Evolutionary conservation across 2,329 filamentous ascomycete genomes (phyloP), one percentile per base, ranked within the genome.

Genomic region (Nigrospora osmanthi): DNA sequence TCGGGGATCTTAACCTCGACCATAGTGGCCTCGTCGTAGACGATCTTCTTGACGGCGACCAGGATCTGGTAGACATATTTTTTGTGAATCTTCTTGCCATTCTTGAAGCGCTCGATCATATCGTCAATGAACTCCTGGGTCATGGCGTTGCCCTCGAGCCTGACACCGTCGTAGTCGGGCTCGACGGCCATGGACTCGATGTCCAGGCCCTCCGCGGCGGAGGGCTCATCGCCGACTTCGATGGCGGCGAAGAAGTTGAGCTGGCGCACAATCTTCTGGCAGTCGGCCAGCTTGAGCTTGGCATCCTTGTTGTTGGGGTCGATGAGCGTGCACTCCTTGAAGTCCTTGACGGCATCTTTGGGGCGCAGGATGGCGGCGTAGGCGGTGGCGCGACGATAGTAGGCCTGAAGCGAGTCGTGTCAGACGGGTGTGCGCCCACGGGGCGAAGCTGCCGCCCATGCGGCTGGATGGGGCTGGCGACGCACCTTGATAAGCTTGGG

Each of bases 1-100:
- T 87, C 70, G 6, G 85, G 80, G 44, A 98, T 81, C 41, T 87
- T 80, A 61, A 93, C 79, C 69, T 98, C 93, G 23, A 96, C 90
- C 93, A 98, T 96, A 23, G 93, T 98, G 14, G 91, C 78, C 69
- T 98, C 93, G 43, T 89, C 82, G 63, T 91, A 90, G 38, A 95
- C 84, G 47, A 98, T 78, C 51, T 95, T 84, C 72, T 87, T 89
- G 56, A 94, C 87, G 6, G 87, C 87, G 56, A 96, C 71, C 57
- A 98, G 78, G 60, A 98, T 98, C 70, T 96, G 89, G 73, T 91
- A 97, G 53, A 91, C 93, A 62, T 96, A 98, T 77, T 97, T 98
- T 69, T 81, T 84, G 66, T 93, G 89, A 46, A 98, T 77, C 68
- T 88, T 91, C 77, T 98, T 97, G 61, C 93, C 93, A 42, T 80